Percentiles rank a stretch among this genome's conserved stretches.
These are phyloP conservation scores for Aspergillus quadricinctus DNA, from an alignment of 2,329 filamentous ascomycete genomes.

Conservation along the genomic window DNA sequence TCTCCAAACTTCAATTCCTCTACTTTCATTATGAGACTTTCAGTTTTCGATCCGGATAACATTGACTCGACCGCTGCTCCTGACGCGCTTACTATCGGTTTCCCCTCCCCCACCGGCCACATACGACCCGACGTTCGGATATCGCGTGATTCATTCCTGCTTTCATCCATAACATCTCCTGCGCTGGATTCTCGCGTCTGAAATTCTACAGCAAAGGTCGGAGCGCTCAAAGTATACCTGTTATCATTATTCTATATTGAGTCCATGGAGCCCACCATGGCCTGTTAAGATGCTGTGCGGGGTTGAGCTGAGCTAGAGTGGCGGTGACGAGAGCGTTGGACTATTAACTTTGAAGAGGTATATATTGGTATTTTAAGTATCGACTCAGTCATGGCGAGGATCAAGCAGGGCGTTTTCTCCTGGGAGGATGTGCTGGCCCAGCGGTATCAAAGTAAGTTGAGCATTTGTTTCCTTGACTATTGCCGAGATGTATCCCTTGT, in stretches of 20 bases:
- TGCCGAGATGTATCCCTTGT: background rate
- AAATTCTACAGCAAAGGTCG: background rate
- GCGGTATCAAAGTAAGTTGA: slow-evolving; percentile 35
- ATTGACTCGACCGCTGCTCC: background rate
- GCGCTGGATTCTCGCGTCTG: background rate
- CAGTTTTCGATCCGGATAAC: background rate
- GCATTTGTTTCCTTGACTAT: background rate
- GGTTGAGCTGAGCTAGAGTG: background rate
- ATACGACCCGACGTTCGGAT: slow-evolving; percentile 2
- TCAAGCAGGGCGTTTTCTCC: slow-evolving; percentile 35
- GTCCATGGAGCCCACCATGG: background rate
- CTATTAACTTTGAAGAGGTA: background rate
- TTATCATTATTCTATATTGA: background rate
- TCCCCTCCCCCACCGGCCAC: slow-evolving; percentile 3
- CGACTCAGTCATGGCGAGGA: slow-evolving; percentile 25
- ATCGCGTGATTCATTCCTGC: slow-evolving; percentile 11
- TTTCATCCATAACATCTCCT: background rate
- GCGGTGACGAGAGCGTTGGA: background rate
- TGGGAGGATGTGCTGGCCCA: slow-evolving; percentile 40
- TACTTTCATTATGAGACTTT: background rate
- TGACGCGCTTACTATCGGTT: slow-evolving; percentile 13
- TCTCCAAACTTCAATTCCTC: slow-evolving; percentile 1
- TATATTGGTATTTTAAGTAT: background rate
- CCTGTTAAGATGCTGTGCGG: background rate
- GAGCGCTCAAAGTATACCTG: background rate